Base-by-base conservation (phyloP, 306 rosid species). In the Cicer yamashitae region DNA sequence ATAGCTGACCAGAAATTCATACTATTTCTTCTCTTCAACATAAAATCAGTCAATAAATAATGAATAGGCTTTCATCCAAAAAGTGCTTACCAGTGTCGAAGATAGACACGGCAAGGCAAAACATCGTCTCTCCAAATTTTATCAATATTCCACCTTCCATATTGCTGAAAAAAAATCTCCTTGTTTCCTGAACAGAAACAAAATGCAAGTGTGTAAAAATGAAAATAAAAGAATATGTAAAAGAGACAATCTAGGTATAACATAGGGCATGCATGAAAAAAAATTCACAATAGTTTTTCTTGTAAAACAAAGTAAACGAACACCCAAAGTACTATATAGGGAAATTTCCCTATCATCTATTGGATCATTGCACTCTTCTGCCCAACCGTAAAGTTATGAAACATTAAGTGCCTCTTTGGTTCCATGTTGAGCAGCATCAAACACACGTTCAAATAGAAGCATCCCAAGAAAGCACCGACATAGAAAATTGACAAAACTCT, bases 101-200 rank as follows among this genome's bases (percentile, higher is more conserved):
- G 94, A 86, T 94, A 94, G 68, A 86, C 82, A 37, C 98, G 96
- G 74, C 98, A 94, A 70, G 98, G 97, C 66, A 94, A 83, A 69
- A 94, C 90, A 81, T 91, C 98, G 79, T 94, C 96, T 69, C 91
- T 86, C 97, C 97, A 94, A 59, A 94, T 94, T 85, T 84, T 87
- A 81, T 94, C 87, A 22, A 94, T 87, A 69, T 85, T 84, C 87
- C 88, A 88, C 43, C 84, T 82, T 67, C 97, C 97, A 76, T 88
- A 94, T 40, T 86, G 91, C 79, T 87, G 90, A 82, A 78, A 86
- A 75, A 83, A 86, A 6, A 86, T 79, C 64, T 94, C 96, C 88
- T 88, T 80, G 75, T 83, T 87, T 78, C 98, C 98, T 91, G 83
- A 38, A 82, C 34, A 12, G 47, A 79, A 60, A n/a, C 17, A 18